These are phyloP conservation scores for Dioscorea cayenensis DNA, from an alignment of 116 monocot species.

Conservation along the genomic window DNA sequence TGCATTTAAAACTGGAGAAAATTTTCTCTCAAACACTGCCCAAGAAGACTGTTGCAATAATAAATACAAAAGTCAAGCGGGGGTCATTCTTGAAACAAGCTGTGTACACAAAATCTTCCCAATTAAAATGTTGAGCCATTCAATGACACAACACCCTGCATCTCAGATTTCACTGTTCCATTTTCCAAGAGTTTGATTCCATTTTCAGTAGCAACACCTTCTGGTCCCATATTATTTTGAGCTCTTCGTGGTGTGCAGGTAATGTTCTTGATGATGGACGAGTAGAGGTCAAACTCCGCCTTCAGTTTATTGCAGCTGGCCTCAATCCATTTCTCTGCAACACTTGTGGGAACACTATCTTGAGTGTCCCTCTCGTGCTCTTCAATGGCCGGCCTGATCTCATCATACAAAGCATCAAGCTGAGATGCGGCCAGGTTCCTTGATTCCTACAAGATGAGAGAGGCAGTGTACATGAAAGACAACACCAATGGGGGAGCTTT, in stretches of 20 bases:
- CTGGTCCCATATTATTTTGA: constrained; percentile 2
- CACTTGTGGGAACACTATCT: constrained; percentile 62
- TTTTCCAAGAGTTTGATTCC: constrained; percentile 34
- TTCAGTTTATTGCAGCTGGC: constrained; percentile 63
- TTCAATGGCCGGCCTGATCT: constrained; percentile 86
- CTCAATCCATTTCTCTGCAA: constrained; percentile 86
- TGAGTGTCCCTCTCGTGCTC: constrained; percentile 83
- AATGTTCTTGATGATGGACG: constrained; percentile 53
- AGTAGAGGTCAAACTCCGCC: constrained; percentile 70
- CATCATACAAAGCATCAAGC: constrained; percentile 61
- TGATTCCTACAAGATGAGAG: constrained; percentile 31
- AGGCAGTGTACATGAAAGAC: neutral
- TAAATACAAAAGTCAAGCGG: no score
- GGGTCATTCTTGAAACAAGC: no score
- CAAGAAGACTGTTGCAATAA: no score
- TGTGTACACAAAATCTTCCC: no score
- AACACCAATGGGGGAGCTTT: neutral
- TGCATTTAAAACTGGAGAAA: no score
- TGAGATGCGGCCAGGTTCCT: constrained; percentile 35
- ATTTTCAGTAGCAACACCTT: neutral
- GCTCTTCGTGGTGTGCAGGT: constrained; percentile 29
- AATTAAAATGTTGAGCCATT: no score
- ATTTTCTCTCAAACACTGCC: no score
- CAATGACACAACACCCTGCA: no score
- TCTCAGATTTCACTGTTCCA: constrained; percentile 9